Conservation (phyloP, 2,329 filamentous ascomycete species). For the Hirsutella minnesotensis region DNA sequence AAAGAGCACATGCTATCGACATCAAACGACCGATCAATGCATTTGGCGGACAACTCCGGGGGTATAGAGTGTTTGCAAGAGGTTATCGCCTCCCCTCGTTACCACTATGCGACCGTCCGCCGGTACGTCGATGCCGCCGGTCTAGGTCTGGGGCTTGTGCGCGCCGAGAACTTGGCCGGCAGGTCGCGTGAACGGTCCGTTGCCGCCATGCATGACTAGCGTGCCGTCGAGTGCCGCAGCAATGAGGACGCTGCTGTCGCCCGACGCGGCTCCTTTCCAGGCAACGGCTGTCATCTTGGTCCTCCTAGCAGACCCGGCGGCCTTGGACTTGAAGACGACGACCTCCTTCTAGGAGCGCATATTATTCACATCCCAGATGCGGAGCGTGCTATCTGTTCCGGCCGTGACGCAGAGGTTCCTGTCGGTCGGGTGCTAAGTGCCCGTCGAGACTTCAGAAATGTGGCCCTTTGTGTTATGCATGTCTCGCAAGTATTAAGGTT, state of each 20-base stretch:
- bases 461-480: conserved; percentile 98
- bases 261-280: conserved; percentile 70
- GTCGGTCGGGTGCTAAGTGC: too few relatives aligned
- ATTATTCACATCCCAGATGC: too few relatives aligned
- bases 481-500: conserved; percentile 89
- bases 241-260: conserved; percentile 70
- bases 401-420: too few relatives aligned
- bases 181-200: conserved; percentile 75
- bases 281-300: too few relatives aligned
- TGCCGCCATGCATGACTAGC: conserved; percentile 81
- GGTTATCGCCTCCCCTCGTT: conserved; percentile 79
- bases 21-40: too few relatives aligned
- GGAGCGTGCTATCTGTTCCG: too few relatives aligned
- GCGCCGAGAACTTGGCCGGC: conserved; percentile 74
- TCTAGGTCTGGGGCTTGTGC: conserved; percentile 77
- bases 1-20: too few relatives aligned
- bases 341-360: too few relatives aligned
- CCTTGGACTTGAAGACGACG: too few relatives aligned
- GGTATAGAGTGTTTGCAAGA: too few relatives aligned
- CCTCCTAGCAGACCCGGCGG: too few relatives aligned
- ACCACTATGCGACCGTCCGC: conserved; percentile 82
- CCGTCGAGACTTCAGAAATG: conserved; percentile 86
- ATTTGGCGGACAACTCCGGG: too few relatives aligned
- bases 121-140: conserved; percentile 82
- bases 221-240: conserved; percentile 94